Conservation (phyloP, 495 filamentous ascomycete genomes). For the Hyphodiscus hymeniophilus region DNA sequence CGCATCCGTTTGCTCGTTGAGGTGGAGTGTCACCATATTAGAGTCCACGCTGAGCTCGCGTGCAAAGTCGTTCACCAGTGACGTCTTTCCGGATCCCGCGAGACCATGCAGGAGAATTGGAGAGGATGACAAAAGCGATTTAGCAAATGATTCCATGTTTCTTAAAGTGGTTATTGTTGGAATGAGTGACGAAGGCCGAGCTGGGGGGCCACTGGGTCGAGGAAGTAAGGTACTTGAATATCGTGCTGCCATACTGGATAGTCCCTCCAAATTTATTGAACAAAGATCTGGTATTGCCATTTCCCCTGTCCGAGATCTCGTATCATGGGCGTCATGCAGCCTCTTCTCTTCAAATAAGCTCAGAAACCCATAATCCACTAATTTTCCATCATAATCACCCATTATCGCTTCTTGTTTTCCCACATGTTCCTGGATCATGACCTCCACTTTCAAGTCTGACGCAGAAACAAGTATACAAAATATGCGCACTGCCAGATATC, state of each 20-base stretch:
- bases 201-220: constrained; percentile 44
- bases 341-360: constrained; percentile 67
- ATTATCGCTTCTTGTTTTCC: constrained; percentile 46
- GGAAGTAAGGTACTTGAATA: constrained; percentile 61
- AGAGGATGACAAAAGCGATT: constrained; percentile 50
- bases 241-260: constrained; percentile 29
- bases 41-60: constrained; percentile 61
- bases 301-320: constrained; percentile 31
- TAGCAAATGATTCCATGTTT: constrained; percentile 63
- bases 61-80: constrained; percentile 75
- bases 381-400: constrained; percentile 66
- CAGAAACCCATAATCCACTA: constrained; percentile 79
- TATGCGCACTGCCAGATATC: constrained; percentile 74
- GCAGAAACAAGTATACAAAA: constrained; percentile 71
- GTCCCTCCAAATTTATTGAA: constrained; percentile 10
- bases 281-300: neutral
- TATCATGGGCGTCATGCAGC: constrained; percentile 30
- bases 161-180: constrained; percentile 58
- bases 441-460: constrained; percentile 69
- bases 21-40: constrained; percentile 80
- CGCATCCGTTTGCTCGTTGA: constrained; percentile 96
- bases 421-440: constrained; percentile 57
- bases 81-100: constrained; percentile 86
- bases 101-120: constrained; percentile 77
- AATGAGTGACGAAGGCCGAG: constrained; percentile 48